A percentile compares a stretch with the other conserved stretches of the same genome.
Evolutionary conservation across 176 grass and related monocot genomes (phyloP).

Genomic region (Dendrocalamus sinicus): DNA sequence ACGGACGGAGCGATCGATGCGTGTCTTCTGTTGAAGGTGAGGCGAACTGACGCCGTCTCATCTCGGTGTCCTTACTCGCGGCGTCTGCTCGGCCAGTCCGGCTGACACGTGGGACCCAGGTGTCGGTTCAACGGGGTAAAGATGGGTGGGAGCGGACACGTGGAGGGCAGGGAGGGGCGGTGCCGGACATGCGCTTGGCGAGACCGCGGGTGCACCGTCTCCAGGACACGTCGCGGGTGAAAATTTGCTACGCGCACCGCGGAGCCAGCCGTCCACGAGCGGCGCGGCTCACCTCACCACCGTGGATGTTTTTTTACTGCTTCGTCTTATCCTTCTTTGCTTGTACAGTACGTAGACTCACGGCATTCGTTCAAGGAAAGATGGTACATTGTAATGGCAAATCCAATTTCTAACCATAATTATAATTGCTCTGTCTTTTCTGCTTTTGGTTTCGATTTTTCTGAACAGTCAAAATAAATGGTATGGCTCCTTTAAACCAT

Average conservation of each 20-base stretch:
- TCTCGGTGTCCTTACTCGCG: conserved; percentile 3
- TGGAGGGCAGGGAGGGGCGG: conserved; percentile 36
- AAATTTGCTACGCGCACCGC: conserved; percentile 22
- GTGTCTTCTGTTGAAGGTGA: neutral
- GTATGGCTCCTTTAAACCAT: too few relatives aligned
- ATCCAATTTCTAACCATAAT: too few relatives aligned
- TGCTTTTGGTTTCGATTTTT: too few relatives aligned
- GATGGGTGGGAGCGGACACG: conserved; percentile 30
- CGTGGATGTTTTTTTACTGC: neutral
- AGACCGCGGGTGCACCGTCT: conserved; percentile 31
- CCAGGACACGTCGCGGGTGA: conserved; percentile 53
- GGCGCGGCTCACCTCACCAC: neutral
- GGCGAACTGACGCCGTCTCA: conserved; percentile 59
- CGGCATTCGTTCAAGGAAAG: too few relatives aligned
- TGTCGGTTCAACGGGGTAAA: conserved; percentile 10
- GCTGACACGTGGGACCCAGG: conserved; percentile 17
- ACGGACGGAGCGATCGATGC: neutral
- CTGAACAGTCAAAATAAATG: too few relatives aligned
- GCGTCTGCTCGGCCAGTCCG: too few relatives aligned
- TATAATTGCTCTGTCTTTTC: too few relatives aligned
- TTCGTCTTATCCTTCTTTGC: too few relatives aligned
- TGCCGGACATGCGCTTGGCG: conserved; percentile 47
- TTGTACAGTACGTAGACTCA: too few relatives aligned
- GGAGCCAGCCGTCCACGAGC: neutral
- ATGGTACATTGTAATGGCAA: too few relatives aligned